phyloP scores from a whole-genome alignment of 1,284 basidiomycete genomes.

The Heterobasidion parviporum region DNA sequence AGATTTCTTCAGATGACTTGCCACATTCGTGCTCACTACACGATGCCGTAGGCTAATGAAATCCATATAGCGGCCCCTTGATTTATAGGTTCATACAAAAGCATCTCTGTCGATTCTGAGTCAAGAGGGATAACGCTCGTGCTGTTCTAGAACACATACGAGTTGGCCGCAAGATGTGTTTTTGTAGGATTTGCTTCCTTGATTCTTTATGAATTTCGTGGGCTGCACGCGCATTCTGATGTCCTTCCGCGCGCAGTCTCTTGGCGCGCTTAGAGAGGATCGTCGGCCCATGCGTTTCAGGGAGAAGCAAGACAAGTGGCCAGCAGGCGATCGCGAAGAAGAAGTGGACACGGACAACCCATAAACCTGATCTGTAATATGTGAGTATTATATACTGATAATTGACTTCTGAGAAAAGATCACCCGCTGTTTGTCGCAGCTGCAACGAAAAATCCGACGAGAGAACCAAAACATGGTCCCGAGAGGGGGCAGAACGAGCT shows the following conservation, averaged over 20 bases:
- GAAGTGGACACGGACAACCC: slow-evolving; percentile 20
- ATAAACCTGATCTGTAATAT: slow-evolving; percentile 11
- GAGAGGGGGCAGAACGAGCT: slow-evolving; percentile 15
- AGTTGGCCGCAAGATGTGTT: slow-evolving; percentile 15
- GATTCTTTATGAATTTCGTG: slow-evolving; percentile 15
- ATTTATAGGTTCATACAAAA: slow-evolving; percentile 18
- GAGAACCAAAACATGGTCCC: slow-evolving; percentile 16
- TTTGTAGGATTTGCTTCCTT: slow-evolving; percentile 12
- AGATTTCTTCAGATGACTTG: no score
- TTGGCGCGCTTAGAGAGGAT: slow-evolving; percentile 16
- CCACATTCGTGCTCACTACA: slow-evolving; percentile 15
- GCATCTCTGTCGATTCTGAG: slow-evolving; percentile 13
- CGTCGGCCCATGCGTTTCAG: slow-evolving; percentile 19
- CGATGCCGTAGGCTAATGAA: slow-evolving; percentile 19
- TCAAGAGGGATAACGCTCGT: background rate
- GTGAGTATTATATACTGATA: background rate
- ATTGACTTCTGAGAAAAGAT: background rate
- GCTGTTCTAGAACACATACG: slow-evolving; percentile 9
- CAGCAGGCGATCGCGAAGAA: slow-evolving; percentile 15
- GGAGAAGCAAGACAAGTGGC: slow-evolving; percentile 18
- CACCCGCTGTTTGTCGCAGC: slow-evolving; percentile 13
- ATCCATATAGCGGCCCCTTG: slow-evolving; percentile 20
- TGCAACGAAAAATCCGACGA: slow-evolving; percentile 19
- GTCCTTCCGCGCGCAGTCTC: slow-evolving; percentile 13
- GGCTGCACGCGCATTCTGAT: slow-evolving; percentile 13